phyloP scores from a whole-genome alignment of 306 rosid species.

The Rosa persica region DNA sequence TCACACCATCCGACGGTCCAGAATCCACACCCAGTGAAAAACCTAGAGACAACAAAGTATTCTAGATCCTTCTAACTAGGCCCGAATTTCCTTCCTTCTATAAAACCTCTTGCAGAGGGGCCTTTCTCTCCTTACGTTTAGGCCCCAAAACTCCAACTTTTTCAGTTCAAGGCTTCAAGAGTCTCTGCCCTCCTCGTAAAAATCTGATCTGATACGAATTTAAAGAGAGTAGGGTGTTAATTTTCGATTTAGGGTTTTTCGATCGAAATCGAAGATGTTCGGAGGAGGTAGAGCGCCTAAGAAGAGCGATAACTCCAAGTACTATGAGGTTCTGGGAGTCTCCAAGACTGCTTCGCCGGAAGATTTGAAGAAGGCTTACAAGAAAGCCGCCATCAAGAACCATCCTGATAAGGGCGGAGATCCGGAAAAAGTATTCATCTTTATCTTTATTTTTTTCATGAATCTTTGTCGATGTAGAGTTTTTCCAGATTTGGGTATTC shows the following conservation, averaged over 20 bases:
- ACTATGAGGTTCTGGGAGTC: constrained; percentile 73
- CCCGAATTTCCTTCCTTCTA: background rate
- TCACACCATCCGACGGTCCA: background rate
- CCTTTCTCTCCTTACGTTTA: background rate
- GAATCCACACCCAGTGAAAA: background rate
- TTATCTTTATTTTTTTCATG: background rate
- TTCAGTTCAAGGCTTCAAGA: background rate
- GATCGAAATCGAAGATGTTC: constrained; percentile 42
- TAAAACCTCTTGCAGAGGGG: background rate
- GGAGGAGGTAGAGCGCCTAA: constrained; percentile 58
- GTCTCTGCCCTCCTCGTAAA: background rate
- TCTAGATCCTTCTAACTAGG: background rate
- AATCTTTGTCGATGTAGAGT: background rate
- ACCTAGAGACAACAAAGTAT: background rate
- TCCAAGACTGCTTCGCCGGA: constrained; percentile 69
- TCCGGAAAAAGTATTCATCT: constrained; percentile 56
- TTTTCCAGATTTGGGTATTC: background rate
- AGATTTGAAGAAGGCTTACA: constrained; percentile 85
- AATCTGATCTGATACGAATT: background rate
- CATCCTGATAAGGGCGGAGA: constrained; percentile 95
- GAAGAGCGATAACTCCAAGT: constrained; percentile 70
- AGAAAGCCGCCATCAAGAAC: constrained; percentile 79
- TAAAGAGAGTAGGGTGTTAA: background rate
- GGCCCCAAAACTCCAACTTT: background rate
- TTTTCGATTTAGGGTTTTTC: too few species aligned